Base-by-base conservation (phyloP, 148 eudicot species). In the Nepenthes mirabilis region DNA sequence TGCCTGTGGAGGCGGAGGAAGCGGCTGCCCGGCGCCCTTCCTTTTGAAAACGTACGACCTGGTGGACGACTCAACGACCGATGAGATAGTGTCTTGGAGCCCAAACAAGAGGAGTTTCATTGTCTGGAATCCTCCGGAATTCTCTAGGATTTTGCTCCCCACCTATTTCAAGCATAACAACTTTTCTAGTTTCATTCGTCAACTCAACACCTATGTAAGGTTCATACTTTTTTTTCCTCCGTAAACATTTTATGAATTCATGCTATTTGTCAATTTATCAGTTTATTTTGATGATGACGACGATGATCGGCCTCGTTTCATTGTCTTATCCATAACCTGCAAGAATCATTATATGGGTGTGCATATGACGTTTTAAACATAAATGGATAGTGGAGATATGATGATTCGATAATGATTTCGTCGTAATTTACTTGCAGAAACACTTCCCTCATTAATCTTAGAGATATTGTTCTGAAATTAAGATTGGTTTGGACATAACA, bases 11-110 rank as follows among this genome's bases (percentile, higher is more conserved):
- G 63, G n/a, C 14, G 12, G 49, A 1, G 45, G 63, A 5, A 14
- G 34, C 51, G 63, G 63, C 51, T 49, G 63, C 51, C 36, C 63
- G 63, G 37, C 36, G n/a, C 48, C 48, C 8, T 45, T 45, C 11
- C 48, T 45, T 6, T 45, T 45, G 48, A 45, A 45, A 11, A 45
- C 33, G 56, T 53, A 53, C 14, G 56, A 23, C 6, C 11, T 53
- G 14, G 56, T 53, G 56, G 14, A 53, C 33, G 33, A 53, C 13
- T 53, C 56, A 14, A 14, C 8, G 48, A 45, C 48, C 8, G 48
- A 45, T 11, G 48, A 45, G 48, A 45, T 45, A 6, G 48, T 45
- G 0, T 45, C 48, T 6, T 45, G 48, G 48, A 45, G 48, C 48
- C 8, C 6, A 6, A 45, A 6, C 8, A 11, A 45, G 48, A 45